Evolutionary conservation across 441 rosid genomes (phyloP).

Genomic region (Populus trichocarpa): DNA sequence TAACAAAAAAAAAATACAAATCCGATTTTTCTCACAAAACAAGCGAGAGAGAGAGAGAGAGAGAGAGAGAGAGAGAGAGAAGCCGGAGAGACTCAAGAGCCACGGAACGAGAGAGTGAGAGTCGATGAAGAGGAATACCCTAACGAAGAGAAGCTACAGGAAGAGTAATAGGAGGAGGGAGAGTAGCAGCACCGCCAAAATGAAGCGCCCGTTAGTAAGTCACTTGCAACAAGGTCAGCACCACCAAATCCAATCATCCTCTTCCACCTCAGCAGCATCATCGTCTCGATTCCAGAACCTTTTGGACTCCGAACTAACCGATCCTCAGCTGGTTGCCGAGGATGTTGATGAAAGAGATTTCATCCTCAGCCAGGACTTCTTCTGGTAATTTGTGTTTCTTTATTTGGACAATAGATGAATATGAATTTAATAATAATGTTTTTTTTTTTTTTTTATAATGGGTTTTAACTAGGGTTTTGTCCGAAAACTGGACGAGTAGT

Average conservation of each 20-base stretch:
- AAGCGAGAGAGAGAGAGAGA: slow-evolving; percentile 14
- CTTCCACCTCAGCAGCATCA: slow-evolving; percentile 22
- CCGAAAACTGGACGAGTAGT: too few relatives aligned
- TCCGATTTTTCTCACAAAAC: background rate
- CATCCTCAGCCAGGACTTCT: slow-evolving; percentile 88
- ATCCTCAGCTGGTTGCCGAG: slow-evolving; percentile 27
- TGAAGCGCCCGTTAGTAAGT: slow-evolving; percentile 50
- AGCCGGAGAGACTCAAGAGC: slow-evolving; percentile 34
- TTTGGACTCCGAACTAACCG: slow-evolving; percentile 35
- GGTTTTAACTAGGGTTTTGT: too few relatives aligned
- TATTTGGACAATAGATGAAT: background rate
- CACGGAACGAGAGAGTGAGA: slow-evolving; percentile 18
- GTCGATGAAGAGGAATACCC: background rate
- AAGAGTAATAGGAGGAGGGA: slow-evolving; percentile 5
- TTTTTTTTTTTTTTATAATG: background rate
- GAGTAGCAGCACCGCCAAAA: slow-evolving; percentile 22
- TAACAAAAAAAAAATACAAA: background rate
- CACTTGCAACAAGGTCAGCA: slow-evolving; percentile 44
- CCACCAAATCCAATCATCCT: slow-evolving; percentile 35
- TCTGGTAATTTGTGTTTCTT: slow-evolving; percentile 45
- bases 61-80: slow-evolving; percentile 22
- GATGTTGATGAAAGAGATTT: slow-evolving; percentile 44
- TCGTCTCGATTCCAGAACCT: slow-evolving; percentile 39
- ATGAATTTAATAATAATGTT: background rate
- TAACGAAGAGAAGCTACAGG: too few relatives aligned